Evolutionary conservation across 139 green algal genomes (phyloP), one percentile per base, ranked within the genome.

Genomic region (Monoraphidium neglectum): DNA sequence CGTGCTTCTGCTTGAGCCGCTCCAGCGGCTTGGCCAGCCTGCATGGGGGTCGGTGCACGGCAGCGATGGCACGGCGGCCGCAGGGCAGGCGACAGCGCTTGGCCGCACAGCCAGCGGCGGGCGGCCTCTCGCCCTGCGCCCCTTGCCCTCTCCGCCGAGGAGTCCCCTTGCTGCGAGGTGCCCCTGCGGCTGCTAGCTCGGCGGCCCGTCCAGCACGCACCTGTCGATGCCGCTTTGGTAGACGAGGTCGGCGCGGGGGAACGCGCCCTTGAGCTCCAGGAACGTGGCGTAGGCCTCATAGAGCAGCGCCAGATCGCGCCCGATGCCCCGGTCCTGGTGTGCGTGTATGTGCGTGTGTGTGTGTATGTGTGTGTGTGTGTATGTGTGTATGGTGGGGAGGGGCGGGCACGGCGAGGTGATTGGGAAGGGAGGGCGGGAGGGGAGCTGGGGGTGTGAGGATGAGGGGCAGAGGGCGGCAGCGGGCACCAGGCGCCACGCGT

Each of bases 241-340:
- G 13, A 94, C 86, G 0, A 82, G 77, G 35, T 95, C 88, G 0
- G 94, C 94, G 21, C 72, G 70, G 21, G 83, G 61, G 81, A 88
- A 95, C 79, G 87, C 90, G 40, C 89, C 86, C 2, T 82, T 74
- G 26, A 95, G 76, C 79, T 98, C 95, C 70, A 94, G 81, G 79
- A 89, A 96, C 0, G 91, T 90, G 0, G 90, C 95, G 46, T 95
- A 90, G 2, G 93, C 94, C 65, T 97, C 87, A 73, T 98, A 98
- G 76, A 89, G 97, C 16, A 98, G 80, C 0, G 91, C 84, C 32
- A 93, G 92, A 13, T 88, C 85, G 51, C 92, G 89, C 0, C 94
- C 91, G 43, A 98, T 95, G 68, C 78, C 67, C 23, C 94, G 90
- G 35, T 92, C 85, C 82, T 90, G n/a, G n/a, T n/a, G n/a, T n/a